These are phyloP conservation scores for Lactarius quietus DNA, from an alignment of 768 basidiomycete genomes.

Conservation along the genomic window DNA sequence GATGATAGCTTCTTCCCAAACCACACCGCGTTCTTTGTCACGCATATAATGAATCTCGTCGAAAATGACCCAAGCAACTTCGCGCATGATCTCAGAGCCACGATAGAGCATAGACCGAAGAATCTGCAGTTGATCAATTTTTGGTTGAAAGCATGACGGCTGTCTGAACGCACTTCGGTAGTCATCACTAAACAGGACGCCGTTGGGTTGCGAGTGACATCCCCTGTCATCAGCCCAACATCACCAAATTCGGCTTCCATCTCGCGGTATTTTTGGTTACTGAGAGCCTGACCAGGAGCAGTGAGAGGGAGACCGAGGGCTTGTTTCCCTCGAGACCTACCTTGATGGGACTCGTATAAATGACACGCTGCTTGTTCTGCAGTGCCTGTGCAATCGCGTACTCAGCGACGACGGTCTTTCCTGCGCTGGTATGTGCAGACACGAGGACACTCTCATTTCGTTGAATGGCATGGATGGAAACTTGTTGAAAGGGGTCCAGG, in stretches of 20 bases:
- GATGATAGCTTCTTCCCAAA: slow-evolving; percentile 99
- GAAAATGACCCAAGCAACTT: slow-evolving; percentile 99
- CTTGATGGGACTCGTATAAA: slow-evolving; percentile 99
- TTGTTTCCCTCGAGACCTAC: slow-evolving; percentile 44
- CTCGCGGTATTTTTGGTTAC: slow-evolving; percentile 98
- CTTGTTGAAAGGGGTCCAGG: slow-evolving; percentile 95
- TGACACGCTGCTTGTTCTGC: slow-evolving; percentile 90
- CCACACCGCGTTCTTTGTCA: slow-evolving; percentile 97
- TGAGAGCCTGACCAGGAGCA: slow-evolving; percentile 66
- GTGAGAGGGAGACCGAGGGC: slow-evolving; percentile 13
- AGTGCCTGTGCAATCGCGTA: slow-evolving; percentile 98
- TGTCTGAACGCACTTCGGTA: slow-evolving; percentile 69
- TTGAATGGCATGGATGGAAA: slow-evolving; percentile 93
- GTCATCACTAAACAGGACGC: slow-evolving; percentile 99
- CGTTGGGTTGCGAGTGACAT: slow-evolving; percentile 97
- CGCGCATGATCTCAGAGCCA: slow-evolving; percentile 98
- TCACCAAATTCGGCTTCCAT: slow-evolving; percentile 97
- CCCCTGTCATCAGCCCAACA: slow-evolving; percentile 98
- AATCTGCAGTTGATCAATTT: slow-evolving; percentile 56
- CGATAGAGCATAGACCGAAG: slow-evolving; percentile 97
- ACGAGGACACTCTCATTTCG: slow-evolving; percentile 97
- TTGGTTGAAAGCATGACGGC: neutral
- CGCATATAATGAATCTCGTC: slow-evolving; percentile 99
- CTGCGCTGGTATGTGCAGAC: slow-evolving; percentile 97
- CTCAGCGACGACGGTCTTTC: slow-evolving; percentile 99